These are phyloP conservation scores for Talaromyces sp. DNA, from an alignment of 2,329 filamentous ascomycete species.

Conservation along the genomic window DNA sequence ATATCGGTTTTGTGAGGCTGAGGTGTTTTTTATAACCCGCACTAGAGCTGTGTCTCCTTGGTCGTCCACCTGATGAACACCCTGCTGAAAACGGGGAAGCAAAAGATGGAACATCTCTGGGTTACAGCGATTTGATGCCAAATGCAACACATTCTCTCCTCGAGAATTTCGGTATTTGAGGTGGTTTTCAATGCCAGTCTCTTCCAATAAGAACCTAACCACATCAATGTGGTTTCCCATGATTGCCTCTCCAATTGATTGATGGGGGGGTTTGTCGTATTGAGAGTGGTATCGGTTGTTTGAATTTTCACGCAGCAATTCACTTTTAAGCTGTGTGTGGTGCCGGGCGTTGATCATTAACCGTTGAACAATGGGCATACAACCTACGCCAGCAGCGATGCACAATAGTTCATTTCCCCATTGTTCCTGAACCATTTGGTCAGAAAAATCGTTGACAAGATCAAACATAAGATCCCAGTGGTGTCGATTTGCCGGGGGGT, in stretches of 20 bases:
- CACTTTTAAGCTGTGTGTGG: background rate
- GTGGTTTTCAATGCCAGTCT: background rate
- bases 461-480: background rate
- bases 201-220: background rate
- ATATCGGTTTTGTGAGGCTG: background rate
- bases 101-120: background rate
- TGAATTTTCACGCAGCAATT: background rate
- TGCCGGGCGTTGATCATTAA: constrained; percentile 11
- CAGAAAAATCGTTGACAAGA: constrained; percentile 14
- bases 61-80: background rate
- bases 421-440: constrained; percentile 19
- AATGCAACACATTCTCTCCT: background rate
- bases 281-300: background rate
- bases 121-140: background rate
- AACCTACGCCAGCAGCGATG: constrained; percentile 19
- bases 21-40: background rate
- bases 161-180: background rate
- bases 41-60: background rate
- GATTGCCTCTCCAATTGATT: background rate
- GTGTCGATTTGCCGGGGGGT: background rate
- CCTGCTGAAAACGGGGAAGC: background rate
- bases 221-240: background rate
- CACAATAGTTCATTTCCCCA: constrained; percentile 23
- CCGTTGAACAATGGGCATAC: constrained; percentile 20
- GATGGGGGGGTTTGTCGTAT: background rate